Percentiles rank a stretch among this genome's conserved stretches.
phyloP scores from a whole-genome alignment of 805 yeast species.

The Candida pini region DNA sequence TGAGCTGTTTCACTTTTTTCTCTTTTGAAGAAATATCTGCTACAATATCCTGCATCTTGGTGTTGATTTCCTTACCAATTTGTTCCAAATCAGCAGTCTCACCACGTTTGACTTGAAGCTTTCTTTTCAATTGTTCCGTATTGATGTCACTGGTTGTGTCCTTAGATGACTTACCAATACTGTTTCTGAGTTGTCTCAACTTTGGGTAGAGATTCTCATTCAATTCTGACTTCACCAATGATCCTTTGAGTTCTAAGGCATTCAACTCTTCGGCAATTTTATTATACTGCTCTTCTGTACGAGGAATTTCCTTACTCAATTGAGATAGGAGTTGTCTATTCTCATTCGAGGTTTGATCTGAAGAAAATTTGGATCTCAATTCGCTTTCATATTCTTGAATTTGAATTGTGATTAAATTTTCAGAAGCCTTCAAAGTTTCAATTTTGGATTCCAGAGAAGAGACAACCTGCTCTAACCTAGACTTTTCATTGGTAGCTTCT shows the following conservation, averaged over 20 bases:
- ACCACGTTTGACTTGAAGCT: conserved; percentile 13
- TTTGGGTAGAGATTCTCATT: conserved; percentile 54
- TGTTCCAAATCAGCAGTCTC: too few relatives aligned
- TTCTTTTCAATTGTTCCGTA: conserved; percentile 13
- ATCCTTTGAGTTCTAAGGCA: conserved; percentile 41
- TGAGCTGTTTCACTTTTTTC: conserved; percentile 36
- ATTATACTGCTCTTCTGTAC: conserved; percentile 36
- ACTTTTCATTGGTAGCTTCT: conserved; percentile 35
- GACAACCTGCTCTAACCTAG: conserved; percentile 40
- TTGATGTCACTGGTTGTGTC: conserved; percentile 7
- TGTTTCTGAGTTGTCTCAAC: conserved; percentile 30
- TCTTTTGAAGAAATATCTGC: conserved; percentile 23
- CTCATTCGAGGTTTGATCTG: conserved; percentile 37
- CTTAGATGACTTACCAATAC: conserved; percentile 3
- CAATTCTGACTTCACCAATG: conserved; percentile 49
- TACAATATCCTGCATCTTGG: conserved; percentile 25
- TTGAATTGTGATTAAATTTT: conserved; percentile 34
- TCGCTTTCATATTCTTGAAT: conserved; percentile 44
- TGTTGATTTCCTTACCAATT: conserved; percentile 6
- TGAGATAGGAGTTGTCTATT: conserved; percentile 41
- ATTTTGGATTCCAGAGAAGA: conserved; percentile 30
- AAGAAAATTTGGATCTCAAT: conserved; percentile 45
- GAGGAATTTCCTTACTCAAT: conserved; percentile 32
- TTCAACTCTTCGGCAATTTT: conserved; percentile 34
- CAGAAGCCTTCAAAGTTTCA: conserved; percentile 29